Percentiles rank a stretch among this genome's conserved stretches.
These are phyloP conservation scores for Lachnellula subtilissima DNA, from an alignment of 2,329 filamentous ascomycete species.

Conservation along the genomic window DNA sequence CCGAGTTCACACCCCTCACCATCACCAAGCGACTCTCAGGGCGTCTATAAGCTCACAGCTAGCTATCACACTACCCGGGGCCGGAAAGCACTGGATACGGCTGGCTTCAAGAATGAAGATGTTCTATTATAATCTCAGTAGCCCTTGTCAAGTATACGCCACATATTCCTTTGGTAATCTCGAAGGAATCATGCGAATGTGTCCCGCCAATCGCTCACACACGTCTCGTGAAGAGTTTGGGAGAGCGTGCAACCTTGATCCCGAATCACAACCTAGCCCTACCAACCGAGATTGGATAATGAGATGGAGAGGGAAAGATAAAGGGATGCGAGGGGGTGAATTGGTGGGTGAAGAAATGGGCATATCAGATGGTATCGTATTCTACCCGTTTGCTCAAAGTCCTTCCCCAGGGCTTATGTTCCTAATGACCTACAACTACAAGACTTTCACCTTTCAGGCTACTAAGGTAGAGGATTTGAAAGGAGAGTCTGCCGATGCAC, in stretches of 20 bases:
- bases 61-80: no score
- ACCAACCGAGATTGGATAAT: background rate
- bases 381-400: background rate
- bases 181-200: background rate
- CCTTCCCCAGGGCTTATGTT: background rate
- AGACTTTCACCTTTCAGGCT: background rate
- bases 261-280: background rate
- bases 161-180: background rate
- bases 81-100: background rate
- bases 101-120: background rate
- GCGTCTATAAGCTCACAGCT: no score
- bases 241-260: background rate
- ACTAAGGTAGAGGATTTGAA: background rate
- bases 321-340: background rate
- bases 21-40: no score
- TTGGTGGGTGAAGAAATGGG: background rate
- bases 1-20: no score
- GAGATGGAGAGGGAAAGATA: constrained; percentile 1
- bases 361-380: background rate
- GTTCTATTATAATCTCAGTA: background rate
- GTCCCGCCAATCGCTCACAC: background rate
- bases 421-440: background rate
- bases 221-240: background rate
- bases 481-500: background rate
- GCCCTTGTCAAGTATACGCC: background rate